A percentile compares a stretch with the other conserved stretches of the same genome.
Evolutionary conservation across 2,329 filamentous ascomycete genomes (phyloP).

Genomic region (Botrytis medusae): DNA sequence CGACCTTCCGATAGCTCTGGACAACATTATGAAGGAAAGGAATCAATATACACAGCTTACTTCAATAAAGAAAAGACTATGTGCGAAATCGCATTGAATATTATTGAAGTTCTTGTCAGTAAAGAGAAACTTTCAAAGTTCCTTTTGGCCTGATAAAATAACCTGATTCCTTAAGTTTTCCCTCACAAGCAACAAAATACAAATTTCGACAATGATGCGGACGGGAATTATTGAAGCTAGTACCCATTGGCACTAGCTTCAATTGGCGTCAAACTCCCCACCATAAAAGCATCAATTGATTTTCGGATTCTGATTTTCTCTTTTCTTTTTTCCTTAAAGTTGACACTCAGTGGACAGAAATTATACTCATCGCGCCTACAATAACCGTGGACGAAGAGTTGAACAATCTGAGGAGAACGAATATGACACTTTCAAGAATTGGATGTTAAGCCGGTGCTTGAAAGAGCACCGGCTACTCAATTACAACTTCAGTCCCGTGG

Average conservation of each 20-base stretch:
- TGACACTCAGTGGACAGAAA: conserved; percentile 51
- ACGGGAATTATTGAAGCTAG: not conserved
- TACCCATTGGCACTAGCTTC: not conserved
- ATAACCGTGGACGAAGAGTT: conserved; percentile 55
- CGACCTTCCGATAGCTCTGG: conserved; percentile 35
- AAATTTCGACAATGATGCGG: conserved; percentile 17
- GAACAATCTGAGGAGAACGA: conserved; percentile 51
- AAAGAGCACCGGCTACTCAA: conserved; percentile 31
- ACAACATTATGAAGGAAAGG: conserved; percentile 37
- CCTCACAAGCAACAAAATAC: not conserved
- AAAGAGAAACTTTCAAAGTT: not conserved
- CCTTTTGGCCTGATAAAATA: not conserved
- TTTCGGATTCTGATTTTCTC: conserved; percentile 28
- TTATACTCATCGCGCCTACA: conserved; percentile 55
- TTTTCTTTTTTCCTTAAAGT: conserved; percentile 52
- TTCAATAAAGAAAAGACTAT: conserved; percentile 37
- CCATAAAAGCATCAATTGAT: conserved; percentile 15
- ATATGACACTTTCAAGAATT: conserved; percentile 43
- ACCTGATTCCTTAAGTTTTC: not conserved
- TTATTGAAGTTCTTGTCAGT: not conserved
- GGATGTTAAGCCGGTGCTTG: conserved; percentile 37
- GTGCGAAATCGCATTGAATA: conserved; percentile 16
- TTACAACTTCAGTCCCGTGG: conserved; percentile 39
- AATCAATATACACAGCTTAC: conserved; percentile 25
- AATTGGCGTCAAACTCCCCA: conserved; percentile 2